Evolutionary conservation across 345 rosid species (phyloP), one percentile per base, ranked within the genome.

Genomic region (Acer yangbiense): DNA sequence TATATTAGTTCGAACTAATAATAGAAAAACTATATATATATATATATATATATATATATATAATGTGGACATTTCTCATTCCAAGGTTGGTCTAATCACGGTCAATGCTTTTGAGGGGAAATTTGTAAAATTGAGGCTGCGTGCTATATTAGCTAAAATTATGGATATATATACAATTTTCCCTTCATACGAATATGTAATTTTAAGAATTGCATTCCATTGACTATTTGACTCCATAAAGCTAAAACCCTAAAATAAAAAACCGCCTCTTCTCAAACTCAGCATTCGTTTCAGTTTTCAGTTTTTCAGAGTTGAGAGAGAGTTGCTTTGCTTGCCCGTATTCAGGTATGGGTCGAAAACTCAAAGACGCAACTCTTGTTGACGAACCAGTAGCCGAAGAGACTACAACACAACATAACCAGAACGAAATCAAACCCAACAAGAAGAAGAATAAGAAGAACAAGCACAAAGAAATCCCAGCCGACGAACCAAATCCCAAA

Each of bases 391-490:
- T 41, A 12, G 76, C 78, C 81, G 69, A 44, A 46, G 50, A 46
- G 13, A 43, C 78, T 55, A 35, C 76, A 48, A 35, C 39, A 35
- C 39, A 35, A 35, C 50, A 46, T 46, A n/a, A 20, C 18, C 35
- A 46, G 18, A 35, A 55, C 57, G 35, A 46, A 2, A 10, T 46
- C 50, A 46, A 2, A 3, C 67, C 54, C 52, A 66, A 46, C 43
- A 76, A 76, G 82, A 77, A 77, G 64, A 78, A 78, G 76, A 77
- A 88, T 71, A 86, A 77, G 80, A 78, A 89, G 77, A 77, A 85
- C 79, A 87, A 86, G 80, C 82, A 74, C 73, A 79, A 75, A 72
- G 81, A 81, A 69, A 12, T 52, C n/a, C 69, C 78, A 65, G 13
- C 23, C 14, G 76, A 73, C 13, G 68, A 78, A 50, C 81, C 77